Percentiles rank a stretch among this genome's conserved stretches.
These are phyloP conservation scores for Colletotrichum kahawae DNA, from an alignment of 2,329 filamentous ascomycete genomes.

Conservation along the genomic window DNA sequence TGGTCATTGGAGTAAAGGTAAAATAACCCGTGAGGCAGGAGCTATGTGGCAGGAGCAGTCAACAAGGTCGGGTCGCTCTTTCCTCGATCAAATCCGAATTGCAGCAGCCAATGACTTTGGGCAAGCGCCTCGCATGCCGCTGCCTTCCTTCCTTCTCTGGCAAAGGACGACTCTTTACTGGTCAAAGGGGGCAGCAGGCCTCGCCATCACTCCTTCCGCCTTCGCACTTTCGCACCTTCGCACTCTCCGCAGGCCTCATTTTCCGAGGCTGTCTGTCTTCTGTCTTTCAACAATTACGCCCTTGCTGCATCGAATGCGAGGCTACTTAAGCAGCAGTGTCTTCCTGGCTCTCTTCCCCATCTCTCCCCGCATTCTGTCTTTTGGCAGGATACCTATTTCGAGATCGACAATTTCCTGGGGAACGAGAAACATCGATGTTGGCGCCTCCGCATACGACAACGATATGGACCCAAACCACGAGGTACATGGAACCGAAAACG, in stretches of 20 bases:
- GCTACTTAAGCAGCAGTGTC: background rate
- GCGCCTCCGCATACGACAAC: background rate
- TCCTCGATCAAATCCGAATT: background rate
- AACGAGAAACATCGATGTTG: background rate
- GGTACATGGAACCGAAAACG: background rate
- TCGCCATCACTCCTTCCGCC: background rate
- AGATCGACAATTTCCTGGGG: background rate
- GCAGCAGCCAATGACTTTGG: background rate
- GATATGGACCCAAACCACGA: background rate
- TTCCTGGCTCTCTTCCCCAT: background rate
- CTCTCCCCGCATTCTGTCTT: background rate
- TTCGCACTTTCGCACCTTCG: slow-evolving; percentile 1
- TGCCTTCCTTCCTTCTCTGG: background rate
- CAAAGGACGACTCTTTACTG: background rate
- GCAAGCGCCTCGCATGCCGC: background rate
- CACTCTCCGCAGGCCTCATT: background rate
- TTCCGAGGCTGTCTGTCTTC: background rate
- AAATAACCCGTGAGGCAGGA: background rate
- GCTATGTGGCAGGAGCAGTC: background rate
- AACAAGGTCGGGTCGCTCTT: background rate
- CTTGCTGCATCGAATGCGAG: background rate
- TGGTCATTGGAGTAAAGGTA: background rate
- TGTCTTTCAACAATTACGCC: background rate
- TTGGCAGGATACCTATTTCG: background rate
- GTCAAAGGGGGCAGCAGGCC: background rate